A percentile compares a stretch with the other conserved stretches of the same genome.
Evolutionary conservation across 2,329 filamentous ascomycete species (phyloP).

Genomic region (Apiospora koreana): DNA sequence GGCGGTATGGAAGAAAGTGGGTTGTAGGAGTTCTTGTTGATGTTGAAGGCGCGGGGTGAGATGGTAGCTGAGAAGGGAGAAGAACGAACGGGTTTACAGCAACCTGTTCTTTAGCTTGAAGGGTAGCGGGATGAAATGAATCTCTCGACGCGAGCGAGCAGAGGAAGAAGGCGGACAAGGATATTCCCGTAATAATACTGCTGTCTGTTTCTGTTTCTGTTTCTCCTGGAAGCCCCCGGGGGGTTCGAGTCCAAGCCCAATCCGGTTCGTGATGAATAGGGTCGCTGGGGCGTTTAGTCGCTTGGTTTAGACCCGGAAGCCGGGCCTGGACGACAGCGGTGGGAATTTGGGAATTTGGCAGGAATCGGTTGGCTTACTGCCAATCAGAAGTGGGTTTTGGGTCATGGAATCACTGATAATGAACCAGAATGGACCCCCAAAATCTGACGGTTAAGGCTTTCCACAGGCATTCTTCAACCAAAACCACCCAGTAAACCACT

Average conservation of each 20-base stretch:
- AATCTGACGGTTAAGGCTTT: background rate
- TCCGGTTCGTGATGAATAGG: conserved; percentile 12
- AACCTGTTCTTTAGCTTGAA: conserved; percentile 4
- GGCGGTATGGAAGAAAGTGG: background rate
- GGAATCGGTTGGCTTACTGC: background rate
- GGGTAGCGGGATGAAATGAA: background rate
- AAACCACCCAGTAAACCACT: background rate
- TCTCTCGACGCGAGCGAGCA: background rate
- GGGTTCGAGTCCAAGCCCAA: conserved; percentile 11
- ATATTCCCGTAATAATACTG: conserved; percentile 11
- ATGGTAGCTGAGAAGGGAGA: background rate
- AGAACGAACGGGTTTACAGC: background rate
- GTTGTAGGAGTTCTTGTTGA: conserved; percentile 6
- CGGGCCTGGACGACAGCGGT: conserved; percentile 4
- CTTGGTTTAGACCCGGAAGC: conserved; percentile 3
- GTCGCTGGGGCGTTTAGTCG: conserved; percentile 9
- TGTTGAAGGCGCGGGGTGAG: background rate
- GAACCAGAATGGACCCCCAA: background rate
- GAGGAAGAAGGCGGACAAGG: background rate
- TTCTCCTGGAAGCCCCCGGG: conserved; percentile 7
- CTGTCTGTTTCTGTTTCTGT: background rate
- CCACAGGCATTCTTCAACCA: background rate
- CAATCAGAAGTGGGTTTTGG: conserved; percentile 10
- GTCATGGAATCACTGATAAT: conserved; percentile 7
- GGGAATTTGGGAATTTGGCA: background rate